Conservation (phyloP, 768 basidiomycete genomes). For the Termitomyces sp. region DNA sequence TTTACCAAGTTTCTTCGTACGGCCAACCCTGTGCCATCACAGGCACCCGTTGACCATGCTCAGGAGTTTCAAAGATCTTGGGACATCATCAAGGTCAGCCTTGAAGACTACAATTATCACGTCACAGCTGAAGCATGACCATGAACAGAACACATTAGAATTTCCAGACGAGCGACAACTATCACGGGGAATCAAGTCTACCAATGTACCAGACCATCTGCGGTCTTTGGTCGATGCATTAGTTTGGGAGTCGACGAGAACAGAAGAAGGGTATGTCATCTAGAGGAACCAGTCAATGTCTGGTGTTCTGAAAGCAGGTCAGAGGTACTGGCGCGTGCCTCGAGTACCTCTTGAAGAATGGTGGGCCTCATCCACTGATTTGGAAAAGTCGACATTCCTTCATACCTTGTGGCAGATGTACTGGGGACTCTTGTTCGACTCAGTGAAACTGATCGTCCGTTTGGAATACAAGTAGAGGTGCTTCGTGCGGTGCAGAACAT, state of each 20-base stretch:
- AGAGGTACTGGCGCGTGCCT: constrained; percentile 87
- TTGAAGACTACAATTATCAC: neutral
- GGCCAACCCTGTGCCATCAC: constrained; percentile 37
- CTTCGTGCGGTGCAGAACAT: constrained; percentile 84
- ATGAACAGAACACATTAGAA: constrained; percentile 65
- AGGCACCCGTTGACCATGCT: constrained; percentile 56
- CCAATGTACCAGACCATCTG: constrained; percentile 73
- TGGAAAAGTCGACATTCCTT: constrained; percentile 39
- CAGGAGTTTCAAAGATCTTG: constrained; percentile 75
- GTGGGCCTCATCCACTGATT: constrained; percentile 80
- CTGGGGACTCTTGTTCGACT: constrained; percentile 80
- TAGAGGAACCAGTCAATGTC: neutral
- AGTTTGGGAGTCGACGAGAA: constrained; percentile 78
- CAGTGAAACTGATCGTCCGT: constrained; percentile 79
- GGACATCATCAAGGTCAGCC: constrained; percentile 61
- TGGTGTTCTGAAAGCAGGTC: constrained; percentile 11
- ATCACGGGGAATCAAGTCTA: constrained; percentile 71
- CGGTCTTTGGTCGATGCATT: constrained; percentile 81
- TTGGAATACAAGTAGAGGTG: constrained; percentile 89
- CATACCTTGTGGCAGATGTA: constrained; percentile 48
- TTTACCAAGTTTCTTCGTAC: constrained; percentile 74
- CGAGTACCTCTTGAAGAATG: constrained; percentile 82
- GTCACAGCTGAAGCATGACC: constrained; percentile 5
- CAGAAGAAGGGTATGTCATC: constrained; percentile 77
- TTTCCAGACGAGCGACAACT: constrained; percentile 90